Base-by-base conservation (phyloP, 2,329 filamentous ascomycete species). In the Camillea tinctor region DNA sequence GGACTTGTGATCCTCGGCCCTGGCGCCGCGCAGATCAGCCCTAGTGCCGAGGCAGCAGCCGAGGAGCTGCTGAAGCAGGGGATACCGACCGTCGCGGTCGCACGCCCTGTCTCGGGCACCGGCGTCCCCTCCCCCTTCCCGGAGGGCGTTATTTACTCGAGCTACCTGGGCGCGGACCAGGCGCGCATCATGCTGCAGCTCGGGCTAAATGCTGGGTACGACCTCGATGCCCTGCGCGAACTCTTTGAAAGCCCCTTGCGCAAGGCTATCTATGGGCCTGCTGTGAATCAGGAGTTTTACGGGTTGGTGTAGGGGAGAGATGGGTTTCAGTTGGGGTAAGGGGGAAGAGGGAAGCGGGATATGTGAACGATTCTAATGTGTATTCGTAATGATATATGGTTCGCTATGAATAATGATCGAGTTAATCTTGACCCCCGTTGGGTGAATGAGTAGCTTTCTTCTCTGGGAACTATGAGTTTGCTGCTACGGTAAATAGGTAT, bases 151-250 rank as follows among this genome's bases (percentile, higher is more conserved):
- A 67, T 74, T 55, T 69, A 67, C 53, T 67, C 68, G 6, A 67
- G 66, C 48, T 72, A 71, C 24, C 44, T 74, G 17, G 67, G 68
- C 1, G 70, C 60, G 5, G 70, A 72, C n/a, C 72, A 75, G 57
- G 68, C 68, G 5, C 64, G 70, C 4, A 68, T 74, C 11, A 68
- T 73, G 67, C 65, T 74, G 0, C 73, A 75, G 62, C 69, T 74
- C 7, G 68, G 72, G 2, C 60, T 75, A 19, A 66, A 66, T 30
- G 65, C 72, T 9, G 69, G 71, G 1, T 67, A 72, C 40, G 60
- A 49, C 40, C 56, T 75, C 4, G 67, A 71, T 4, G 58, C 67
- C 57, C 71, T 74, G 21, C 66, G 69, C 1, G 65, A 70, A 9
- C 53, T 74, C 49, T 73, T 74, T 21, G 70, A 74, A 57, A 60